Evolutionary conservation across 2,329 filamentous ascomycete species (phyloP).

Genomic region (Fusarium subglutinans): DNA sequence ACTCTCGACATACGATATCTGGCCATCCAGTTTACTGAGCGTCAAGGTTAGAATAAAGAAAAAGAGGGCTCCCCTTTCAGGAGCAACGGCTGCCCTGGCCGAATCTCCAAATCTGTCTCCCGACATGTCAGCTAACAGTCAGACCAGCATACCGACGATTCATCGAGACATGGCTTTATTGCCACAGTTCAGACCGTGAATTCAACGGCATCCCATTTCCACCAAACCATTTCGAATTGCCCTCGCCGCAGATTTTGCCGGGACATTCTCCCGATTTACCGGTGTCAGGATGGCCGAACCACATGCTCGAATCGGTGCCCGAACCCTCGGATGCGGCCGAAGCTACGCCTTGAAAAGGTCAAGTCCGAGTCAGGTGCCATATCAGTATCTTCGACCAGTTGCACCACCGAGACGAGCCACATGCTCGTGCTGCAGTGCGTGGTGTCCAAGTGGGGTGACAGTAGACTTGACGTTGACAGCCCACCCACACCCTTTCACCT

Average conservation of each 20-base stretch:
- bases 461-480: conserved; percentile 11
- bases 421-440: conserved; percentile 32
- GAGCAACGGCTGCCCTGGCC: conserved; percentile 9
- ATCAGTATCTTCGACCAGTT: conserved; percentile 17
- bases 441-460: conserved; percentile 37
- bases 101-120: conserved; percentile 8
- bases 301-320: conserved; percentile 37
- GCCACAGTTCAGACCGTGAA: conserved; percentile 57
- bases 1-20: conserved; percentile 58
- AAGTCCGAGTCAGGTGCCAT: conserved; percentile 10
- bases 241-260: conserved; percentile 57
- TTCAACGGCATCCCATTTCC: conserved; percentile 58
- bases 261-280: conserved; percentile 41
- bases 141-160: conserved; percentile 54
- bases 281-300: conserved; percentile 39
- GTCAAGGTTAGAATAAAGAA: conserved; percentile 51
- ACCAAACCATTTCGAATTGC: conserved; percentile 56
- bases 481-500: conserved; percentile 9
- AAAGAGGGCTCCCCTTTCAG: not conserved
- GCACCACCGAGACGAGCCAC: conserved; percentile 37
- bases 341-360: conserved; percentile 36
- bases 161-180: conserved; percentile 56
- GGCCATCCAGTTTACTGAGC: conserved; percentile 59
- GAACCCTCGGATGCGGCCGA: conserved; percentile 41
- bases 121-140: conserved; percentile 39